Evolutionary conservation across 352 stramenopile genomes (phyloP).

Genomic region (Phytophthora pluvialis): DNA sequence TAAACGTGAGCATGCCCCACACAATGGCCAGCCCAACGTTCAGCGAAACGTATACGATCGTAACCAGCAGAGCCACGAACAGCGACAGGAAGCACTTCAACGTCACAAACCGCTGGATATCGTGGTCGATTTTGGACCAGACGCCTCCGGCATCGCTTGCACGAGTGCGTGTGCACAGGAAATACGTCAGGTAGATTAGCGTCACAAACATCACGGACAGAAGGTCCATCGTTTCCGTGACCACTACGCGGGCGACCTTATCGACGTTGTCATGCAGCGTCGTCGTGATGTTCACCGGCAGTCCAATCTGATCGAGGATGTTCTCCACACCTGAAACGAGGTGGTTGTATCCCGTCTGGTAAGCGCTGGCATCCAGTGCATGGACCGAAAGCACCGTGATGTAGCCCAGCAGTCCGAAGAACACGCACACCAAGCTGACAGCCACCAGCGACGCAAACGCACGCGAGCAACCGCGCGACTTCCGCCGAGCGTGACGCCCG

Average conservation of each 20-base stretch:
- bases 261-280: conserved; percentile 91
- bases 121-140: conserved; percentile 90
- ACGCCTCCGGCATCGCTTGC: conserved; percentile 84
- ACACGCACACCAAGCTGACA: conserved; percentile 86
- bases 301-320: conserved; percentile 72
- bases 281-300: conserved; percentile 89
- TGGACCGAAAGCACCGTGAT: conserved; percentile 90
- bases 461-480: conserved; percentile 81
- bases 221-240: conserved; percentile 90
- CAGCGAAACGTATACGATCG: conserved; percentile 90
- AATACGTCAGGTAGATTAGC: conserved; percentile 91
- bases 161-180: conserved; percentile 84
- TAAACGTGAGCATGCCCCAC: conserved; percentile 90
- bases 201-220: conserved; percentile 92
- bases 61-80: conserved; percentile 88
- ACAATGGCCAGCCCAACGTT: conserved; percentile 89
- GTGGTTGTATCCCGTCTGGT: conserved; percentile 85
- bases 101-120: conserved; percentile 90
- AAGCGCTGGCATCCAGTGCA: conserved; percentile 78
- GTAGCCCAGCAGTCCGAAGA: conserved; percentile 87
- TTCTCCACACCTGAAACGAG: conserved; percentile 71
- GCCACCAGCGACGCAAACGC: conserved; percentile 84
- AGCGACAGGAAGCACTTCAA: conserved; percentile 90
- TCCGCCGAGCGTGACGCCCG: conserved; percentile 73
- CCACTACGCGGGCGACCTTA: conserved; percentile 83